A percentile compares a stretch with the other conserved stretches of the same genome.
Conservation (phyloP, 1,139 yeast genomes). For the Debaryomycetaceae sp. region DNA sequence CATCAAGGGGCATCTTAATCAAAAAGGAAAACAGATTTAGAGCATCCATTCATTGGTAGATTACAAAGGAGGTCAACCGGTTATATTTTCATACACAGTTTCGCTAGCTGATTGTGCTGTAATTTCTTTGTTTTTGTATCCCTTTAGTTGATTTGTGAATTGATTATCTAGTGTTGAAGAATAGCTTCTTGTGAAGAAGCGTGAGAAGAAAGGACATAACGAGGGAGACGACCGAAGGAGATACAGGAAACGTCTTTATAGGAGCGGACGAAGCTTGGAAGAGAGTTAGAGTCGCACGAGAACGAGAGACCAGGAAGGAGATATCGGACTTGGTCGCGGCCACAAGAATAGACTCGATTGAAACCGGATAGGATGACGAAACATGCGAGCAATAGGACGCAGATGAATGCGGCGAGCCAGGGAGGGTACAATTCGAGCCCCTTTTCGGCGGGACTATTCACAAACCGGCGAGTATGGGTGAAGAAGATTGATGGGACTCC, state of each 20-base stretch:
- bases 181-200: neutral
- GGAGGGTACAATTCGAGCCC: neutral
- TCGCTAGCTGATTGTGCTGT: too few relatives aligned
- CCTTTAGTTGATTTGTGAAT: neutral
- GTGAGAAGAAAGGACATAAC: neutral
- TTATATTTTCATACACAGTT: too few relatives aligned
- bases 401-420: neutral
- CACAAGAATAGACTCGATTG: neutral
- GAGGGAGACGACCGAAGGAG: too few relatives aligned
- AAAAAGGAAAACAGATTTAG: too few relatives aligned
- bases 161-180: neutral
- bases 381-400: neutral
- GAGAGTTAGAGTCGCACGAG: neutral
- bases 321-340: neutral
- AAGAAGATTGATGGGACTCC: constrained; percentile 55
- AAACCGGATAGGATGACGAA: neutral
- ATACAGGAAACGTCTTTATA: too few relatives aligned
- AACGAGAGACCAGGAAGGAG: neutral
- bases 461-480: constrained; percentile 58
- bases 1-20: neutral
- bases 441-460: neutral
- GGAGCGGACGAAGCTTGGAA: too few relatives aligned
- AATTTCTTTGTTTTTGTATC: neutral
- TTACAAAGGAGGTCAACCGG: too few relatives aligned
- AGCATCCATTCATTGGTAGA: neutral